Evolutionary conservation across 2,329 filamentous ascomycete species (phyloP).

Genomic region (Neofusicoccum kwambonambiense): DNA sequence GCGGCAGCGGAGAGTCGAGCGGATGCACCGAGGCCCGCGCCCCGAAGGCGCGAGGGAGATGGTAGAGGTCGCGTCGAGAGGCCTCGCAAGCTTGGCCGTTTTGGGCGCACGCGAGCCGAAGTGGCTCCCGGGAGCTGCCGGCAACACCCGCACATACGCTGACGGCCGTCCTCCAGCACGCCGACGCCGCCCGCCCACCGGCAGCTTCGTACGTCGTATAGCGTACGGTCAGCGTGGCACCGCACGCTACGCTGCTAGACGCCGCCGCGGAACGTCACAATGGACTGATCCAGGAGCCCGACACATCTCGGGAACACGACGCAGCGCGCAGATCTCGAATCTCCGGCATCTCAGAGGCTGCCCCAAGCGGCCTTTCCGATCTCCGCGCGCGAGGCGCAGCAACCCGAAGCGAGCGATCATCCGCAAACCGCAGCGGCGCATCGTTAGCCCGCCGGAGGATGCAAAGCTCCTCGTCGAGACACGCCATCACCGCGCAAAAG

Average conservation of each 20-base stretch:
- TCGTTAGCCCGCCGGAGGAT: background rate
- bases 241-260: background rate
- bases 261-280: background rate
- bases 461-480: background rate
- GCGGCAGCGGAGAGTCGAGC: background rate
- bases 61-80: background rate
- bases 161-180: too few relatives aligned
- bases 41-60: background rate
- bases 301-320: background rate
- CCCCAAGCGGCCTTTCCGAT: background rate
- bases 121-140: background rate
- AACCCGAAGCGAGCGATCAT: constrained; percentile 12
- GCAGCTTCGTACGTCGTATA: too few relatives aligned
- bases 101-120: background rate
- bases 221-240: background rate
- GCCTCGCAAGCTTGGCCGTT: background rate
- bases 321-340: background rate
- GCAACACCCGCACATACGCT: background rate
- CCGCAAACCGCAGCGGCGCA: background rate
- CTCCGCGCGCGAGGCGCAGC: background rate
- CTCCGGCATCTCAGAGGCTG: background rate
- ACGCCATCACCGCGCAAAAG: background rate
- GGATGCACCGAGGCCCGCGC: constrained; percentile 10
- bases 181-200: too few relatives aligned
- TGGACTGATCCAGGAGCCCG: background rate